phyloP scores from a whole-genome alignment of 768 basidiomycete species.

The Termitomyces sp. region DNA sequence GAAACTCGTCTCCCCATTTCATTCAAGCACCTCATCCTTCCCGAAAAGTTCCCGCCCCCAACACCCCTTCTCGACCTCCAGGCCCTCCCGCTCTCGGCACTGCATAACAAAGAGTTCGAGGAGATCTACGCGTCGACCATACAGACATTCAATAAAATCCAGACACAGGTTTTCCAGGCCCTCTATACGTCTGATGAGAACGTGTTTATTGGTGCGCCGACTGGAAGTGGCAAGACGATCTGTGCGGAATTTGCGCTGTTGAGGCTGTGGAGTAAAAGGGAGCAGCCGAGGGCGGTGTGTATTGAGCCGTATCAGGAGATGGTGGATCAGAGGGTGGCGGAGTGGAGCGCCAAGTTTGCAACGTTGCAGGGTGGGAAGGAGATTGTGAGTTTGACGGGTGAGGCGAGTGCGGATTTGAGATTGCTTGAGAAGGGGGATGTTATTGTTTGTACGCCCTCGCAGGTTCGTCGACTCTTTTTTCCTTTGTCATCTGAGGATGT shows the following conservation, averaged over 20 bases:
- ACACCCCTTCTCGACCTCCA: slow-evolving; percentile 94
- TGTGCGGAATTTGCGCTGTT: slow-evolving; percentile 96
- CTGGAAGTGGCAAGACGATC: slow-evolving; percentile 96
- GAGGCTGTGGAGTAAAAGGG: slow-evolving; percentile 88
- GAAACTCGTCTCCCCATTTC: slow-evolving; percentile 94
- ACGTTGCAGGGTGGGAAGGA: slow-evolving; percentile 87
- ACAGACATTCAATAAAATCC: slow-evolving; percentile 95
- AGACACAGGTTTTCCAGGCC: slow-evolving; percentile 98
- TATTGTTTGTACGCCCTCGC: slow-evolving; percentile 89
- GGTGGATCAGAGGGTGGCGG: slow-evolving; percentile 85
- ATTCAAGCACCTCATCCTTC: slow-evolving; percentile 97
- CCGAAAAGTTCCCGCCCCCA: slow-evolving; percentile 92
- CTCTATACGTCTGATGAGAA: slow-evolving; percentile 96
- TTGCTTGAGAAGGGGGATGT: slow-evolving; percentile 89
- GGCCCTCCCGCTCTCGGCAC: slow-evolving; percentile 79
- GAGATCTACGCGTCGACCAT: slow-evolving; percentile 78
- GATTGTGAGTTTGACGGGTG: slow-evolving; percentile 91
- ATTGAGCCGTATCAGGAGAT: slow-evolving; percentile 97
- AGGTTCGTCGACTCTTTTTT: slow-evolving; percentile 45
- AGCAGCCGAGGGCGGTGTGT: slow-evolving; percentile 84
- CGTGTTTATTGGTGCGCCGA: slow-evolving; percentile 94
- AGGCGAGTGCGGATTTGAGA: slow-evolving; percentile 88
- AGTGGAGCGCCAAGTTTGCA: slow-evolving; percentile 87
- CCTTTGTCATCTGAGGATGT: neutral
- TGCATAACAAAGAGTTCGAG: slow-evolving; percentile 94